Conservation (phyloP, 2,329 filamentous ascomycete genomes). For the Pezicula neosporulosa region DNA sequence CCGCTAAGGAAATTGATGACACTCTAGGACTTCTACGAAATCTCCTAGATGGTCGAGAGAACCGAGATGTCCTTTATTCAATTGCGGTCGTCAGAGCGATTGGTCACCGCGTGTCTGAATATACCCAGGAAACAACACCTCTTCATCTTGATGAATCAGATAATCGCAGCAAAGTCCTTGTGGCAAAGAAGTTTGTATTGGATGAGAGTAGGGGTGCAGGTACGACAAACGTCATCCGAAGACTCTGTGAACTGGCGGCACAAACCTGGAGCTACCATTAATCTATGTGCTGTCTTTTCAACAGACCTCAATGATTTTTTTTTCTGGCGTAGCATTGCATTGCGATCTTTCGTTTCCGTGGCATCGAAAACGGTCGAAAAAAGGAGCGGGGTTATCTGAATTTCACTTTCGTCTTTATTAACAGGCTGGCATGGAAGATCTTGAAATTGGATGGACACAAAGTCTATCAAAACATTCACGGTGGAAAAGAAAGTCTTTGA, state of each 20-base stretch:
- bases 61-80: constrained; percentile 86
- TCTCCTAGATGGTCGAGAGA: constrained; percentile 76
- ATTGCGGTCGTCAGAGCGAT: constrained; percentile 77
- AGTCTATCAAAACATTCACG: no score
- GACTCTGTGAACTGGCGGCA: constrained; percentile 65
- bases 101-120: constrained; percentile 60
- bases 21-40: constrained; percentile 63
- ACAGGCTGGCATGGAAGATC: no score
- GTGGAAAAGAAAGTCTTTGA: no score
- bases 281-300: constrained; percentile 8
- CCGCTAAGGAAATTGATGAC: constrained; percentile 59
- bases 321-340: constrained; percentile 1
- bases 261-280: constrained; percentile 31
- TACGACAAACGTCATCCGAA: constrained; percentile 70
- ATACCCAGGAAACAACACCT: constrained; percentile 52
- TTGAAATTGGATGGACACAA: no score
- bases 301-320: not conserved
- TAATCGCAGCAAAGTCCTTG: constrained; percentile 61
- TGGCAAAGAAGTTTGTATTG: constrained; percentile 67
- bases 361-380: not conserved
- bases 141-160: constrained; percentile 64
- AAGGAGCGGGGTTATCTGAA: not conserved
- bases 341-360: not conserved
- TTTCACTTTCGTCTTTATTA: no score
- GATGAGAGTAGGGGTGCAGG: constrained; percentile 64